Conservation (phyloP, 2,329 filamentous ascomycete species). For the Fusarium penzigii region DNA sequence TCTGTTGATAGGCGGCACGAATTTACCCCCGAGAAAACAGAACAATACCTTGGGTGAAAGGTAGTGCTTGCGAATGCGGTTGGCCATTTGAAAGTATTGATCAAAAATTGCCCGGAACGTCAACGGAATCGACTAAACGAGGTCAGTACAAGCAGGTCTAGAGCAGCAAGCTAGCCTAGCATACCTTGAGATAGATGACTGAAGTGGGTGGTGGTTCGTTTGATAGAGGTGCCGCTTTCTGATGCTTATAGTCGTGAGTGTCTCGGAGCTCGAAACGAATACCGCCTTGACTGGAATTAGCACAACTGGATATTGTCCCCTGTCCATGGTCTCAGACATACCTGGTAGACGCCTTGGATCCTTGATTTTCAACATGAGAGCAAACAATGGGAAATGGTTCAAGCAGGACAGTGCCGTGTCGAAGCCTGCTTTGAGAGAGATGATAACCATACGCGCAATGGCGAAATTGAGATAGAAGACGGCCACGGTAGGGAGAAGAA, state of each 20-base stretch:
- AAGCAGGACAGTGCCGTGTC: constrained; percentile 91
- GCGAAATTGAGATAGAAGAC: constrained; percentile 98
- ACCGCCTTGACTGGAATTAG: constrained; percentile 42
- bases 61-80: constrained; percentile 93
- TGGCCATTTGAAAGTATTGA: constrained; percentile 93
- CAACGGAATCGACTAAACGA: constrained; percentile 75
- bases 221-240: constrained; percentile 37
- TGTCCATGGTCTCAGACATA: constrained; percentile 33
- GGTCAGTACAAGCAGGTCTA: neutral
- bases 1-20: constrained; percentile 92
- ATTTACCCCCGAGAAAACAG: constrained; percentile 84
- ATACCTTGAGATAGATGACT: constrained; percentile 82
- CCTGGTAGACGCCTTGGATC: constrained; percentile 88
- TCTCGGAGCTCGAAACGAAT: constrained; percentile 89
- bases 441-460: constrained; percentile 90
- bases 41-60: constrained; percentile 85
- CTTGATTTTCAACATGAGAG: constrained; percentile 92
- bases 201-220: constrained; percentile 66
- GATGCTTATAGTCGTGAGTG: constrained; percentile 55
- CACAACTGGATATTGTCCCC: neutral
- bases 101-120: constrained; percentile 93
- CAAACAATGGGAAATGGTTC: constrained; percentile 97
- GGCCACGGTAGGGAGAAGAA: constrained; percentile 88
- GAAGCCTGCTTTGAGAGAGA: constrained; percentile 84
- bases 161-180: neutral